These are phyloP conservation scores for Talaromyces verruculosus DNA, from an alignment of 2,329 filamentous ascomycete genomes.

Conservation along the genomic window DNA sequence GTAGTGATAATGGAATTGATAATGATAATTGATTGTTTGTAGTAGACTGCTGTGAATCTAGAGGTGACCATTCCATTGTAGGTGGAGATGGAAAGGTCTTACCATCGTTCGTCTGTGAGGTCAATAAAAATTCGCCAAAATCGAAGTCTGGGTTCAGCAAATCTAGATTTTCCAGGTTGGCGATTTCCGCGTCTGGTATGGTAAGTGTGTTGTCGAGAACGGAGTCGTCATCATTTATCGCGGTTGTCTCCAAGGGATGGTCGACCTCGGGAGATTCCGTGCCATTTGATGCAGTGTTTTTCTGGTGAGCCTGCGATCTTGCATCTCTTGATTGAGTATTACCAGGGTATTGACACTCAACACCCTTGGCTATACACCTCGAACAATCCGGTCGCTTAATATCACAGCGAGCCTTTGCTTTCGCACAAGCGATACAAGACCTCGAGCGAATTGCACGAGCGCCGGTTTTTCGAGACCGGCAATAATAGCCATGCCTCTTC, in stretches of 20 bases:
- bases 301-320: background rate
- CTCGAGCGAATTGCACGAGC: slow-evolving; percentile 29
- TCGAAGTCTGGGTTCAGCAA: slow-evolving; percentile 2
- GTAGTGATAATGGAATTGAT: background rate
- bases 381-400: slow-evolving; percentile 40
- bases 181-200: background rate
- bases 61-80: background rate
- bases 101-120: background rate
- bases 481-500: slow-evolving; percentile 50
- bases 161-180: background rate
- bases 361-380: slow-evolving; percentile 37
- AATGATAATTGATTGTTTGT: background rate
- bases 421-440: slow-evolving; percentile 43
- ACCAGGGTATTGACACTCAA: slow-evolving; percentile 40
- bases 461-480: slow-evolving; percentile 39
- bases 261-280: background rate
- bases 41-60: background rate
- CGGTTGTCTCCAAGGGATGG: background rate
- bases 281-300: background rate
- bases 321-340: slow-evolving; percentile 21
- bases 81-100: background rate
- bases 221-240: background rate
- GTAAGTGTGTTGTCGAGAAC: background rate
- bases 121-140: background rate
- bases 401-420: slow-evolving; percentile 42